These are phyloP conservation scores for Lecanicillium sp. DNA, from an alignment of 2,329 filamentous ascomycete genomes.

Conservation along the genomic window DNA sequence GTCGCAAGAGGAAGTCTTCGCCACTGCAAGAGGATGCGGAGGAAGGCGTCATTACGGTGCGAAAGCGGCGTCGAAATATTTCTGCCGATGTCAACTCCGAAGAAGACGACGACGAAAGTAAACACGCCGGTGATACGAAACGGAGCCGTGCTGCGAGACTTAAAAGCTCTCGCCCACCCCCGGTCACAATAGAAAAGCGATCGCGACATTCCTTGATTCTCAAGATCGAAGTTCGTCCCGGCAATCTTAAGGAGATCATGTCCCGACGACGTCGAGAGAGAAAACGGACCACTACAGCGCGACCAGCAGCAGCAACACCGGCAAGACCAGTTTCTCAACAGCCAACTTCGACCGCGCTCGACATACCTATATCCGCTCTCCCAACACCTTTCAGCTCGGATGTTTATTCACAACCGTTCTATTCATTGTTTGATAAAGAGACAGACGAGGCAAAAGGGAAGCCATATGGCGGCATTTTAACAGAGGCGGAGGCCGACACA, in stretches of 20 bases:
- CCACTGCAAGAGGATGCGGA: conserved; percentile 58
- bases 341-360: conserved; percentile 10
- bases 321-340: conserved; percentile 14
- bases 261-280: conserved; percentile 27
- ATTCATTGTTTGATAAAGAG: conserved; percentile 84
- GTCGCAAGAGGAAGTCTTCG: conserved; percentile 81
- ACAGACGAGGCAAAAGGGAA: conserved; percentile 85
- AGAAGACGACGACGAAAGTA: conserved; percentile 30
- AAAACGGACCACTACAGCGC: conserved; percentile 21
- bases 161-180: conserved; percentile 37
- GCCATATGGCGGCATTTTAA: conserved; percentile 90
- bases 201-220: conserved; percentile 30
- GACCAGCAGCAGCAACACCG: conserved; percentile 21
- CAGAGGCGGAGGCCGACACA: conserved; percentile 84
- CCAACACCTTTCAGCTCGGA: conserved; percentile 53
- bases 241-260: conserved; percentile 33
- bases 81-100: conserved; percentile 36
- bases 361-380: conserved; percentile 20
- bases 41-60: conserved; percentile 44
- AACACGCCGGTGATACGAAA: conserved; percentile 22
- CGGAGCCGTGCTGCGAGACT: conserved; percentile 51
- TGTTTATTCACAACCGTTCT: conserved; percentile 71
- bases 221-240: conserved; percentile 31
- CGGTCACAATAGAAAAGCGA: conserved; percentile 36
- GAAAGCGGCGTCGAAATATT: conserved; percentile 48